Percentiles rank a stretch among this genome's conserved stretches.
These are phyloP conservation scores for Gnaphalium uliginosum DNA, from an alignment of 129 eudicot genomes.

Conservation along the genomic window DNA sequence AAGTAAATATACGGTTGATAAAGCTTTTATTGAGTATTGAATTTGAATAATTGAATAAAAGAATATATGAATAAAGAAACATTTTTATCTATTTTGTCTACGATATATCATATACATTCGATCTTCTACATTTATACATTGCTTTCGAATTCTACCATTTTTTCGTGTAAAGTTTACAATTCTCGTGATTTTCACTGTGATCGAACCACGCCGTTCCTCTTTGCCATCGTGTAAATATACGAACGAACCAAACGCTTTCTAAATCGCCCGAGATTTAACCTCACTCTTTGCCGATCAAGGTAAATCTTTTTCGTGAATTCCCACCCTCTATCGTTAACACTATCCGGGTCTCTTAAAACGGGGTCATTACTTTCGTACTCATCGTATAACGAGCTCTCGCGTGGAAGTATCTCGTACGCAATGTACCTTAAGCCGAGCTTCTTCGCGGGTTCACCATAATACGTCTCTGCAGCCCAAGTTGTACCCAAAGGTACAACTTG, in stretches of 20 bases:
- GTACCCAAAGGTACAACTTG: slow-evolving; percentile 91
- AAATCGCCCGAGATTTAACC: slow-evolving; percentile 64
- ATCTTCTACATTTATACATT: slow-evolving; percentile 26
- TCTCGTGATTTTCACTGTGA: slow-evolving; percentile 15
- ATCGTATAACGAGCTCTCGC: slow-evolving; percentile 81
- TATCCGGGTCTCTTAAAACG: slow-evolving; percentile 65
- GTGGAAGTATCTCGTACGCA: slow-evolving; percentile 67
- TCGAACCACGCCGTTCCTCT: slow-evolving; percentile 37
- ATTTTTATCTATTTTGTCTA: slow-evolving; percentile 25
- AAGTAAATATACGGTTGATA: not conserved
- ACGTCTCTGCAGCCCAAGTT: slow-evolving; percentile 92
- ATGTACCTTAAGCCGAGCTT: slow-evolving; percentile 74
- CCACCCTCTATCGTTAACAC: slow-evolving; percentile 77
- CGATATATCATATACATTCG: slow-evolving; percentile 33
- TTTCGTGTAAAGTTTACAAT: not conserved
- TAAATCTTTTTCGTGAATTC: slow-evolving; percentile 84
- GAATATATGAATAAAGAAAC: slow-evolving; percentile 21
- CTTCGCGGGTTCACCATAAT: slow-evolving; percentile 77
- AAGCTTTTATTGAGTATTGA: slow-evolving; percentile 14
- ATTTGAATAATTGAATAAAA: slow-evolving; percentile 1
- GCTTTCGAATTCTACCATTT: not conserved
- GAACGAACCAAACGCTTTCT: slow-evolving; percentile 72
- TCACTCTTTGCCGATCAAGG: slow-evolving; percentile 81
- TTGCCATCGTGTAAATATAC: slow-evolving; percentile 55
- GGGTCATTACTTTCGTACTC: slow-evolving; percentile 71